Percentiles rank a stretch among this genome's conserved stretches.
These are phyloP conservation scores for Mariannaea sp. DNA, from an alignment of 2,329 filamentous ascomycete species.

Conservation along the genomic window DNA sequence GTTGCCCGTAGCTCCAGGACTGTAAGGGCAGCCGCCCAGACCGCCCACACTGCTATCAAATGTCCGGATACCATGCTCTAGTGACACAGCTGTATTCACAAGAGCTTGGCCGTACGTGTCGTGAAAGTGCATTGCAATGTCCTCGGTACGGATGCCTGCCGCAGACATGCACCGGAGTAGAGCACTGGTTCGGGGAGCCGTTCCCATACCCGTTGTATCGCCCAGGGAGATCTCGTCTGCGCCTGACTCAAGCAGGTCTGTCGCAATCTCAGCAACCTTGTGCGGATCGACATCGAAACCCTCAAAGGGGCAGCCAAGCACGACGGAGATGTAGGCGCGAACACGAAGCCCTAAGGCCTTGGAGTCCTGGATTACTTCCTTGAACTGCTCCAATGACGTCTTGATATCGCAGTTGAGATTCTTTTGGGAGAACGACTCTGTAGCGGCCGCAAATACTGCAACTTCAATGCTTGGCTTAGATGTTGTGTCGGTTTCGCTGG, in stretches of 20 bases:
- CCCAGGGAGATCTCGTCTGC: constrained; percentile 90
- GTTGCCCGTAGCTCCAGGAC: constrained; percentile 84
- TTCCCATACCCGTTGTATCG: constrained; percentile 91
- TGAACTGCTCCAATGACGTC: constrained; percentile 72
- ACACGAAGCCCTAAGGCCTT: constrained; percentile 70
- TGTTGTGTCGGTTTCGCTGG: constrained; percentile 44
- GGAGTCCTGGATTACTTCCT: constrained; percentile 69
- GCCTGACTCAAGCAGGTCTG: constrained; percentile 77
- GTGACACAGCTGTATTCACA: constrained; percentile 78
- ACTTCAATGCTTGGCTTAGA: constrained; percentile 65
- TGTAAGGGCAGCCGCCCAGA: constrained; percentile 83
- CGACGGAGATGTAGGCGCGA: constrained; percentile 80
- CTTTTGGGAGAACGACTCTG: constrained; percentile 77
- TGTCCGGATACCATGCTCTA: constrained; percentile 76
- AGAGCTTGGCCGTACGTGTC: constrained; percentile 86
- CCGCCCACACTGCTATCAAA: constrained; percentile 84
- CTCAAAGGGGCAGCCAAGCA: constrained; percentile 79
- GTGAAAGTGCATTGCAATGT: constrained; percentile 84
- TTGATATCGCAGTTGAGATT: constrained; percentile 83
- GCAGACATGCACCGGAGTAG: constrained; percentile 67
- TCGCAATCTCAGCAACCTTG: constrained; percentile 68
- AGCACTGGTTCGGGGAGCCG: constrained; percentile 69
- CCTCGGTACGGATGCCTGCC: constrained; percentile 70
- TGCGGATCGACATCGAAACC: constrained; percentile 67
- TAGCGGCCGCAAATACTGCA: constrained; percentile 81